These are phyloP conservation scores for Trichoderma pleuroti DNA, from an alignment of 2,329 filamentous ascomycete genomes.

Conservation along the genomic window DNA sequence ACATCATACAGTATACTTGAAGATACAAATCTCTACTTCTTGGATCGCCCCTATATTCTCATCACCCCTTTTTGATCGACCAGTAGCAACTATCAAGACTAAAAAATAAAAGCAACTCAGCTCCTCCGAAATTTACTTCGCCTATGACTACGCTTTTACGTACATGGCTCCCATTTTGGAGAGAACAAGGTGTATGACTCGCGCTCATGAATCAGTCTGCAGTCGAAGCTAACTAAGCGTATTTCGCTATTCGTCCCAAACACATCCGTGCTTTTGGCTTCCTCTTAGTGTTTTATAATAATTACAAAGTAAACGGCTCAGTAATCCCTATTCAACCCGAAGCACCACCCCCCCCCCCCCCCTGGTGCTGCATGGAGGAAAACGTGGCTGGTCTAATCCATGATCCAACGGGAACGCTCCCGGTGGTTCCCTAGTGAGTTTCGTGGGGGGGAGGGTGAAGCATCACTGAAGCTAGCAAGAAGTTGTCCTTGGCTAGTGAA, in stretches of 20 bases:
- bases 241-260: background rate
- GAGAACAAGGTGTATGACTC: background rate
- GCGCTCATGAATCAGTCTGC: constrained; percentile 6
- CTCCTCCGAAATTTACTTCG: background rate
- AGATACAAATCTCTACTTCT: background rate
- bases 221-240: background rate
- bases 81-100: background rate
- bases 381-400: background rate
- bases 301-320: background rate
- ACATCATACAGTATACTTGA: background rate
- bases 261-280: background rate
- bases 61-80: background rate
- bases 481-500: background rate
- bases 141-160: background rate
- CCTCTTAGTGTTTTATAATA: background rate
- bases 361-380: constrained; percentile 2
- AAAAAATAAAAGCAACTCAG: background rate
- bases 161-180: background rate
- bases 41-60: background rate
- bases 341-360: too few species aligned
- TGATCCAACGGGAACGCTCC: constrained; percentile 14
- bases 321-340: constrained; percentile 12
- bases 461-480: background rate
- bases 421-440: background rate
- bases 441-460: background rate